Percentiles rank a stretch among this genome's conserved stretches.
These are phyloP conservation scores for Solanum pimpinellifolium DNA, from an alignment of 257 asterid genomes.

Conservation along the genomic window DNA sequence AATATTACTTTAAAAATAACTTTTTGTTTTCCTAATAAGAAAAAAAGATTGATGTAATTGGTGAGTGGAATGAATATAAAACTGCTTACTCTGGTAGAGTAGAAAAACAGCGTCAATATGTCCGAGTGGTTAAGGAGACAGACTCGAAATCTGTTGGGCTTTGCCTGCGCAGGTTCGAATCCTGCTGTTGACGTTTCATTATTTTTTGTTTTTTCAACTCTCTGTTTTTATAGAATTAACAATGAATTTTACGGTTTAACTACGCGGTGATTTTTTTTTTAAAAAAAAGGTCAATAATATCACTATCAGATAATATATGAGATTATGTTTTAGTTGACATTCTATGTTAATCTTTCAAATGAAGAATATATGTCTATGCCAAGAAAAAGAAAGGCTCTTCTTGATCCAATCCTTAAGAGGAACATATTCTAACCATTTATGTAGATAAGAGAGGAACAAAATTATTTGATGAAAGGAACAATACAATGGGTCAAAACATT, in stretches of 20 bases:
- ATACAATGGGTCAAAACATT: not conserved
- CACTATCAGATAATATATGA: not conserved
- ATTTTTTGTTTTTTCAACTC: not conserved
- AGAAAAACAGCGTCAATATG: not conserved
- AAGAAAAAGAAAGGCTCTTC: not conserved
- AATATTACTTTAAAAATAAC: no score
- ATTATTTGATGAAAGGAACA: not conserved
- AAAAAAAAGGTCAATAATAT: not conserved
- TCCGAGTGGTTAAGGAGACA: not conserved
- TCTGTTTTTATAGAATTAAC: not conserved
- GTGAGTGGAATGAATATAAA: not conserved
- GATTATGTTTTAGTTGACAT: not conserved
- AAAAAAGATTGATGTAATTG: not conserved
- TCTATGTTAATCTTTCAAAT: not conserved
- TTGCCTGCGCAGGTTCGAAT: not conserved
- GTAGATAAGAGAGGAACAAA: not conserved
- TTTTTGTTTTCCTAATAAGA: not conserved
- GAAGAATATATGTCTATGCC: not conserved
- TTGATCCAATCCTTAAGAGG: not conserved
- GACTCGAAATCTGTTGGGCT: conserved; percentile 1
- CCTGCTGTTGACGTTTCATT: not conserved
- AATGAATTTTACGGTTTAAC: not conserved
- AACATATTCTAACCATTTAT: not conserved
- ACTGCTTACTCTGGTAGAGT: rapidly evolving
- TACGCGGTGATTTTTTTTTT: not conserved